Evolutionary conservation across 2,329 filamentous ascomycete genomes (phyloP).

Genomic region (Alternaria conjuncta): DNA sequence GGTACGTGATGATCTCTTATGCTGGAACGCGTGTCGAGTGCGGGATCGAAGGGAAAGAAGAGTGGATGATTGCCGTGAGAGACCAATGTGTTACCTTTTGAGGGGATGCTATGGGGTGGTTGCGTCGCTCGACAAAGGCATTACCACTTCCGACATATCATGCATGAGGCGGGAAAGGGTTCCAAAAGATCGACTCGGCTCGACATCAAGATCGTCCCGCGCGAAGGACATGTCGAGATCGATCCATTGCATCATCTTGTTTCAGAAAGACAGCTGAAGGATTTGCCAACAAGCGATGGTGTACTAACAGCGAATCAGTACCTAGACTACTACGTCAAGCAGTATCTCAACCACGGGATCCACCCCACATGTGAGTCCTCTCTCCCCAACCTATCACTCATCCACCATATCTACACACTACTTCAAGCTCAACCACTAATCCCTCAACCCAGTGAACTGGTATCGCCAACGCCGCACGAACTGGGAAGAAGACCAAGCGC

Average conservation of each 20-base stretch:
- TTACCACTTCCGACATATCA: neutral
- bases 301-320: constrained; percentile 56
- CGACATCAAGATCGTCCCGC: neutral
- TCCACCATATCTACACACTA: neutral
- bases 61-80: neutral
- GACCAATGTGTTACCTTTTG: neutral
- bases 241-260: neutral
- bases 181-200: constrained; percentile 5
- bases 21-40: constrained; percentile 7
- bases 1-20: constrained; percentile 46
- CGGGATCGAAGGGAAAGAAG: neutral
- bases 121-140: neutral
- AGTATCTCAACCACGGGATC: constrained; percentile 75
- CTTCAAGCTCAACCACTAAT: neutral
- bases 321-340: constrained; percentile 75
- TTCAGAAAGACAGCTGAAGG: constrained; percentile 9
- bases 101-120: neutral
- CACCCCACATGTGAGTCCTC: constrained; percentile 68
- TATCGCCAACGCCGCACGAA: constrained; percentile 79
- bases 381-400: neutral
- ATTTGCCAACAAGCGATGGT: constrained; percentile 6
- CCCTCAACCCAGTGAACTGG: constrained; percentile 70
- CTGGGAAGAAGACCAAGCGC: constrained; percentile 71
- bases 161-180: constrained; percentile 3
- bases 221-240: neutral